Evolutionary conservation across 163 green algal species (phyloP), one percentile per base, ranked within the genome.

Genomic region (Prototheca cutis): DNA sequence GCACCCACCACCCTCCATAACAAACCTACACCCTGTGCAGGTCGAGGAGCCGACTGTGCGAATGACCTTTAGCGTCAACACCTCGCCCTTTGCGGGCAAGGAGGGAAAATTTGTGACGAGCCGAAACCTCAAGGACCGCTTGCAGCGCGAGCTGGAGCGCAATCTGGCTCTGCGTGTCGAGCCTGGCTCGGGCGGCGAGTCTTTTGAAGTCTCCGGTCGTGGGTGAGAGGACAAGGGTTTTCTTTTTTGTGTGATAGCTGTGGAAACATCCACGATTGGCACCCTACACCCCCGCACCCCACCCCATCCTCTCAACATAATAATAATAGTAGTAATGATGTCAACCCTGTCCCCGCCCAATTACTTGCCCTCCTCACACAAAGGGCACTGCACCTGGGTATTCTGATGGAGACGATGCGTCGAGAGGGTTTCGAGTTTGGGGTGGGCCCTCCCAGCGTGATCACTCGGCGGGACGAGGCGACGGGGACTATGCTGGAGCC

Each of bases 321-420:
- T n/a, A n/a, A n/a, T n/a, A n/a, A n/a, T n/a, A n/a, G n/a, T n/a
- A n/a, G n/a, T n/a, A n/a, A n/a, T n/a, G n/a, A n/a, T n/a, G 36
- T 45, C 36, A 45, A 45, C 13, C 36, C 42, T 51, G 18, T 21
- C 10, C 42, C 10, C 42, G 18, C 17, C 17, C 10, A 2, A 2
- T 51, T 21, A 51, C 23, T 21, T 24, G 0, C 17, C 28, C 6
- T 3, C 10, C 52, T n/a, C n/a, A n/a, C n/a, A n/a, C n/a, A n/a
- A n/a, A 67, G 91, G 39, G 86, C 89, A 5, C 81, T 99, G 59
- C 93, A 99, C 79, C 82, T 99, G 61, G 87, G 84, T 48, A 97
- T 99, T 62, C 81, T 99, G 6, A 98, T 99, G 63, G 93, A 99
- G 82, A 96, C 90, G 72, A 99, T 99, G 93, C 67, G 92, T 32